Evolutionary conservation across 495 filamentous ascomycete genomes (phyloP), one percentile per base, ranked within the genome.

Genomic region (Filosporella fistucella): DNA sequence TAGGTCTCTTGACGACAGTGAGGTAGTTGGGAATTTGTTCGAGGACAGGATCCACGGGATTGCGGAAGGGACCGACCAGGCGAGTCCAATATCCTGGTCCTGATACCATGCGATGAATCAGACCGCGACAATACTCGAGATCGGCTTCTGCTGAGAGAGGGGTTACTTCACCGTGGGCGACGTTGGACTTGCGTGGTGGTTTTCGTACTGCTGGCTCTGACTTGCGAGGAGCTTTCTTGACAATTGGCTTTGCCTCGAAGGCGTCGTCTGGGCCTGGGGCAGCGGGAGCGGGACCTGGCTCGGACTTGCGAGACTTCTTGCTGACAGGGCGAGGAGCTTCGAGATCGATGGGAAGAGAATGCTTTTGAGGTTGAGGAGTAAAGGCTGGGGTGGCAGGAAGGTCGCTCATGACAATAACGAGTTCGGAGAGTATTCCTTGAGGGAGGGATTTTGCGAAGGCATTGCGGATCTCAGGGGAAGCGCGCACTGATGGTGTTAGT

Each of bases 11-110:
- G 67, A 98, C 85, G 52, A 98, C 69, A 60, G 85, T 91, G 63
- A 91, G 89, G 60, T 98, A 98, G 23, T 86, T 80, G 1, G 93
- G 93, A 41, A 96, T 95, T 65, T 95, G 91, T 47, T 96, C 68
- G 5, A 88, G 88, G 20, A 96, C 89, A 0, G 94, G 91, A 56
- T 98, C 93, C 14, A 98, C 93, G 0, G 91, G 87, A 5, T 68
- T 65, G 56, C 85, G 72, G 68, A 98, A 98, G 28, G 85, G 80
- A 0, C 72, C 70, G 7, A 78, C 73, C 2, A 76, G 66, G 7
- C 75, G 72, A n/a, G 75, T 78, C 75, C 75, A 78, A 57, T 73
- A 78, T 14, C 74, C 74, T 40, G 75, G 75, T 0, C 74, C 75
- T 22, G 67, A 70, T 1, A 76, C 57, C 75, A 78, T 78, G 14